These are phyloP conservation scores for Pseudocohnilembus persalinus DNA, from an alignment of 169 alveolate genomes.

Conservation along the genomic window DNA sequence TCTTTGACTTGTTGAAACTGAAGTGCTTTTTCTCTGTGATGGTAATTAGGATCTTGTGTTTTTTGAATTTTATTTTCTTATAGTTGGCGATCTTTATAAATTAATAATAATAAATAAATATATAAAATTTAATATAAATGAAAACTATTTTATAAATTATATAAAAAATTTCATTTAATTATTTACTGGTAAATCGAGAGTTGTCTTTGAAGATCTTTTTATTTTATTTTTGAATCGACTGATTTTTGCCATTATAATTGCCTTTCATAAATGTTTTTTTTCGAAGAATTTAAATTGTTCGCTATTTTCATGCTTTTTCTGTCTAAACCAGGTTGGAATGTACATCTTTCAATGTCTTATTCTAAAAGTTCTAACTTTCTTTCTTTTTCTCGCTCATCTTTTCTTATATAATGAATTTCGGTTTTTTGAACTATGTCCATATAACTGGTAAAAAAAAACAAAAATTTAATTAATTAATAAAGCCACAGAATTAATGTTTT, in stretches of 20 bases:
- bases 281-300: background rate
- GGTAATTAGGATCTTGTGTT: too few species aligned
- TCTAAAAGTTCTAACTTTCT: background rate
- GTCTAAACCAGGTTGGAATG: background rate
- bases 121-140: too few species aligned
- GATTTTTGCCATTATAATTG: background rate
- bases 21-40: too few species aligned
- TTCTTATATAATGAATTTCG: background rate
- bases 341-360: background rate
- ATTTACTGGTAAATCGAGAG: background rate
- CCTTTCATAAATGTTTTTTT: background rate
- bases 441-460: background rate
- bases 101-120: too few species aligned
- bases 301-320: background rate
- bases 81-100: too few species aligned
- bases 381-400: background rate
- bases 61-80: too few species aligned
- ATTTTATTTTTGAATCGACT: background rate
- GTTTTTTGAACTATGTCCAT: background rate
- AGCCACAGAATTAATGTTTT: background rate
- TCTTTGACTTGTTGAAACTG: too few species aligned
- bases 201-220: background rate
- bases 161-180: too few species aligned
- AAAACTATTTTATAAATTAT: too few species aligned
- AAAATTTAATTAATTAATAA: too few species aligned